phyloP scores from a whole-genome alignment of 2,329 filamentous ascomycete genomes.

The Arthrobotrys conoides region DNA sequence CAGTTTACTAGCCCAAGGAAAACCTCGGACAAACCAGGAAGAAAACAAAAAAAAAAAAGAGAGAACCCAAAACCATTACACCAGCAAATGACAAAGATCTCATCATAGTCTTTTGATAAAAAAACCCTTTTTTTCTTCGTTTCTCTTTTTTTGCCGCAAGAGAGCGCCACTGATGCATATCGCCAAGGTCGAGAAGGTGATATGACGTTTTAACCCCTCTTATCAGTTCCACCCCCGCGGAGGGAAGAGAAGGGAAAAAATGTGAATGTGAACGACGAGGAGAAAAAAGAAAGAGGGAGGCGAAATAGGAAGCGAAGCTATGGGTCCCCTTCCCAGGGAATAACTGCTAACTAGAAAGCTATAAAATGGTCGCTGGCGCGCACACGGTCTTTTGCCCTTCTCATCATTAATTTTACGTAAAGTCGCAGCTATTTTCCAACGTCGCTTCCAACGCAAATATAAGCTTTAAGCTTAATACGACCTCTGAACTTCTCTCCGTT shows the following conservation, averaged over 20 bases:
- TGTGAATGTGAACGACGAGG: background rate
- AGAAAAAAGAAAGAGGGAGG: background rate
- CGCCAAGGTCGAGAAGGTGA: slow-evolving; percentile 41
- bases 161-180: slow-evolving; percentile 38
- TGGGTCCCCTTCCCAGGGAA: background rate
- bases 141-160: slow-evolving; percentile 26
- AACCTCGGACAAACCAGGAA: slow-evolving; percentile 22
- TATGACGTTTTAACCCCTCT: slow-evolving; percentile 54
- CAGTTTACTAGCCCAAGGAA: background rate
- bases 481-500: background rate
- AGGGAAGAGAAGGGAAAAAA: background rate
- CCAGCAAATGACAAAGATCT: slow-evolving; percentile 55
- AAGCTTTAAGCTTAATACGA: slow-evolving; percentile 1
- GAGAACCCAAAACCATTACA: slow-evolving; percentile 29
- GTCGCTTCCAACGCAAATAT: slow-evolving; percentile 40
- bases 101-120: slow-evolving; percentile 6
- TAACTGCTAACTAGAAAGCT: too few relatives aligned
- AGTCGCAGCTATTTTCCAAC: slow-evolving; percentile 23
- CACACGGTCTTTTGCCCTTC: slow-evolving; percentile 11
- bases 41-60: background rate
- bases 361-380: slow-evolving; percentile 46
- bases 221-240: slow-evolving; percentile 26
- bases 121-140: slow-evolving; percentile 5
- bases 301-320: background rate
- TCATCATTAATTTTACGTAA: slow-evolving; percentile 48